phyloP scores from a whole-genome alignment of 2,329 filamentous ascomycete species.

The Boeremia lycopersici region DNA sequence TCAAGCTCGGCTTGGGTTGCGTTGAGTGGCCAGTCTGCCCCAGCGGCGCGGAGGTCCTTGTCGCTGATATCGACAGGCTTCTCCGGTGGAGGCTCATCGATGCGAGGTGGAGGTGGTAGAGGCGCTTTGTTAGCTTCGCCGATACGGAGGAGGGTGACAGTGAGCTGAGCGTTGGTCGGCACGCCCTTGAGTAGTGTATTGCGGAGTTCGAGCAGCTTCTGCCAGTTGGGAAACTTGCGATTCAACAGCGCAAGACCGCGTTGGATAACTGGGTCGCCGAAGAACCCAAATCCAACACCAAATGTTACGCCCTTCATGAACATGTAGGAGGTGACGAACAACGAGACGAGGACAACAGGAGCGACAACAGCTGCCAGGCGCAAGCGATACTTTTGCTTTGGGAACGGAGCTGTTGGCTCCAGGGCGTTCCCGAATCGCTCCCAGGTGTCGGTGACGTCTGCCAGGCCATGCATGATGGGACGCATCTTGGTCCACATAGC shows the following conservation, averaged over 20 bases:
- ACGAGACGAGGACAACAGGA: conserved; percentile 50
- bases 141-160: conserved; percentile 78
- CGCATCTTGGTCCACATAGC: conserved; percentile 79
- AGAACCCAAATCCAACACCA: conserved; percentile 75
- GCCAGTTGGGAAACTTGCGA: conserved; percentile 70
- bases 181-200: conserved; percentile 81
- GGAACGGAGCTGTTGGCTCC: conserved; percentile 57
- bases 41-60: conserved; percentile 58
- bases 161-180: conserved; percentile 84
- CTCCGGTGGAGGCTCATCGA: conserved; percentile 54
- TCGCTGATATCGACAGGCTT: conserved; percentile 58
- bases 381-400: conserved; percentile 51
- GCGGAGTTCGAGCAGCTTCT: conserved; percentile 73
- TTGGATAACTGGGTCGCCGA: conserved; percentile 75
- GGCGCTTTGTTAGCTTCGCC: conserved; percentile 83
- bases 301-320: conserved; percentile 69
- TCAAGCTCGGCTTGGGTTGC: conserved; percentile 71
- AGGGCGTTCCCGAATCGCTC: conserved; percentile 66
- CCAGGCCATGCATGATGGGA: conserved; percentile 71
- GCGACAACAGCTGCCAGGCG: conserved; percentile 54
- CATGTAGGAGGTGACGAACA: conserved; percentile 58
- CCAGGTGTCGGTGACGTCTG: conserved; percentile 66
- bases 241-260: conserved; percentile 66
- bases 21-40: conserved; percentile 62
- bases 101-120: conserved; percentile 65